Evolutionary conservation across 306 rosid species (phyloP).

Genomic region (Malus orientalis): DNA sequence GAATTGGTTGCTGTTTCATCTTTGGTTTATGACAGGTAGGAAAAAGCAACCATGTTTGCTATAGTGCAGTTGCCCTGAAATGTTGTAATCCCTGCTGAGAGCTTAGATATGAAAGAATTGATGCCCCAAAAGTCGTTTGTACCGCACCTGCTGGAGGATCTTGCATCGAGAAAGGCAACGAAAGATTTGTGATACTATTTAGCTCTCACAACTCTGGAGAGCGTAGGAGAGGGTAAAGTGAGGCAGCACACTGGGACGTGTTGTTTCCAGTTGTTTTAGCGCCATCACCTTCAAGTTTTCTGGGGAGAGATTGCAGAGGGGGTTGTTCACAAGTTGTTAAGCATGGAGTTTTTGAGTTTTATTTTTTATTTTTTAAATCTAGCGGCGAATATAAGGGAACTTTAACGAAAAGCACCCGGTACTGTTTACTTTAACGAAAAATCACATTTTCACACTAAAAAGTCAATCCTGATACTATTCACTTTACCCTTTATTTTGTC

Average conservation of each 20-base stretch:
- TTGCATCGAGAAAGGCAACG: conserved; percentile 56
- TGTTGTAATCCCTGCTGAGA: conserved; percentile 63
- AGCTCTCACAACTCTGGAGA: conserved; percentile 62
- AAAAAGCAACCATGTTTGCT: conserved; percentile 42
- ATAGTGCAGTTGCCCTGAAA: conserved; percentile 70
- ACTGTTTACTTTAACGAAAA: too few relatives aligned
- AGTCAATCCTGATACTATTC: too few relatives aligned
- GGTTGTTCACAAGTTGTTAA: conserved; percentile 67
- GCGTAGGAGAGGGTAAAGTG: conserved; percentile 70
- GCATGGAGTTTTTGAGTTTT: conserved; percentile 74
- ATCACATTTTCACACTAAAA: too few relatives aligned
- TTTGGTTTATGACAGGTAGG: conserved; percentile 24
- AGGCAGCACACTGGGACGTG: conserved; percentile 66
- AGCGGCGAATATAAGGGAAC: too few relatives aligned
- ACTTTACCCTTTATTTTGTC: too few relatives aligned
- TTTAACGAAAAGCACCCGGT: too few relatives aligned
- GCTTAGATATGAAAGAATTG: conserved; percentile 45
- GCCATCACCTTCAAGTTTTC: conserved; percentile 64
- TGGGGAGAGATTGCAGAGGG: conserved; percentile 77
- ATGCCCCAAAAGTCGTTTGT: conserved; percentile 63
- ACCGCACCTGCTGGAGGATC: conserved; percentile 46
- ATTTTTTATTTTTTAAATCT: too few relatives aligned
- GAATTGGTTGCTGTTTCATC: neutral
- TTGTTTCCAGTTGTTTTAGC: conserved; percentile 67
- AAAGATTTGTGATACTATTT: conserved; percentile 67